Base-by-base conservation (phyloP, 2,329 filamentous ascomycete species). In the Macrophomina pseudophaseolina region DNA sequence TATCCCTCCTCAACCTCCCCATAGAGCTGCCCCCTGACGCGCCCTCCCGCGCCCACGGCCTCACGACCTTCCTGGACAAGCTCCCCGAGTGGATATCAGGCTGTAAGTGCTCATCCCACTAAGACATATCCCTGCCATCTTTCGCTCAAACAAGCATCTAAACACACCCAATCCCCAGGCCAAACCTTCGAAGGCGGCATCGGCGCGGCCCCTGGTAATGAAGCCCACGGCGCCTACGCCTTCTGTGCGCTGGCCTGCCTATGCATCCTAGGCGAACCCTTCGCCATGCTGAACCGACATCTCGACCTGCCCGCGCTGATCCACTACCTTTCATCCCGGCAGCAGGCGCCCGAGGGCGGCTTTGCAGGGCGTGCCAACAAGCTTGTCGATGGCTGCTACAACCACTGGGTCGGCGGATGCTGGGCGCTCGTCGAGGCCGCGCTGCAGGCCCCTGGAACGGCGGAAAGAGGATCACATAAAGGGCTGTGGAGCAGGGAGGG, bases 151-250 rank as follows among this genome's bases (percentile, higher is more conserved):
- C 23, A 23, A 2, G 23, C 23, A 23, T 23, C 23, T 23, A 51
- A 66, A 33, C 51, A 54, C 14, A 44, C 42, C 42, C n/a, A 53
- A 42, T 32, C 28, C 40, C 18, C 40, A 60, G 56, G 56, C 56
- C 94, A 98, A 85, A 96, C 92, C 11, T 97, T 91, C 79, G 95
- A 99, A 82, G 95, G 95, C 70, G 95, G 95, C 58, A 93, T 99
- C 71, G 94, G 92, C 70, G 91, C 88, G 66, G 90, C 90, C 70
- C 95, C 94, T 63, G 90, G 90, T 68, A 89, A 91, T 70, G 95
- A 99, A 84, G 95, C 94, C 65, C 95, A 99, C 80, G 95, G 95
- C 68, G 95, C 93, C 70, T 99, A 98, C 81, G 92, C 94, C 32
- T 98, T 98, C 80, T 97, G 94, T 80, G 94, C 92, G 66, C 82